These are phyloP conservation scores for Globisporangium mamillatum DNA, from an alignment of 352 stramenopile genomes.

Conservation along the genomic window DNA sequence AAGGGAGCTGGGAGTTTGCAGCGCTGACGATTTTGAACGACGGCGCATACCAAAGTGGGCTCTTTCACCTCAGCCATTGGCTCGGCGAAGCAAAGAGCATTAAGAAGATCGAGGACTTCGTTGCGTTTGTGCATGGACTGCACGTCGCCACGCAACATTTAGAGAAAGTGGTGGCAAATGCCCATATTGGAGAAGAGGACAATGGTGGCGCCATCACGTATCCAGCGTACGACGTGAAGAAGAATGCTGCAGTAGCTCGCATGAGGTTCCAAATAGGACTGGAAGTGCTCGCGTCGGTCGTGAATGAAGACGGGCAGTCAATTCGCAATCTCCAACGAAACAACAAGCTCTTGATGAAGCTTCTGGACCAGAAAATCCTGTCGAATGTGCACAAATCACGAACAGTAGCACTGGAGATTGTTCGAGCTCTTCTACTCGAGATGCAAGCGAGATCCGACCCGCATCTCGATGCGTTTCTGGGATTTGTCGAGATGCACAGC, in stretches of 20 bases:
- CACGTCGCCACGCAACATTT: constrained; percentile 22
- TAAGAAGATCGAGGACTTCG: constrained; percentile 24
- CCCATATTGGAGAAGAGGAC: not conserved
- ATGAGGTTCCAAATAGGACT: constrained; percentile 39
- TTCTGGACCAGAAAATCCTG: constrained; percentile 20
- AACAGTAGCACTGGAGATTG: constrained; percentile 9
- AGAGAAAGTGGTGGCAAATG: not conserved
- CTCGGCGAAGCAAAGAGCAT: constrained; percentile 27
- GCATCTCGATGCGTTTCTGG: constrained; percentile 15
- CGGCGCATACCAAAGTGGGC: constrained; percentile 40
- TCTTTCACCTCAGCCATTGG: constrained; percentile 44
- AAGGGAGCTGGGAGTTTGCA: constrained; percentile 57
- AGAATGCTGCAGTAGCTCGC: constrained; percentile 46
- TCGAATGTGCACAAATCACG: constrained; percentile 9
- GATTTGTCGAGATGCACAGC: constrained; percentile 6
- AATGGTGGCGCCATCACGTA: constrained; percentile 34
- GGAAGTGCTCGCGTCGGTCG: constrained; percentile 14
- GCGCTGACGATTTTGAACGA: constrained; percentile 48
- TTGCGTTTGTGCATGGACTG: constrained; percentile 33
- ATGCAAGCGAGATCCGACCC: constrained; percentile 26
- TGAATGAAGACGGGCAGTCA: not conserved
- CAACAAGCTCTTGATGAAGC: constrained; percentile 1
- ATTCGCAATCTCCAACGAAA: not conserved
- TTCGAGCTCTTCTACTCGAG: constrained; percentile 21
- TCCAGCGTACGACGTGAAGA: constrained; percentile 41